A percentile compares a stretch with the other conserved stretches of the same genome.
phyloP scores from a whole-genome alignment of 2,329 filamentous ascomycete species.

The Rutstroemia sydowiana region DNA sequence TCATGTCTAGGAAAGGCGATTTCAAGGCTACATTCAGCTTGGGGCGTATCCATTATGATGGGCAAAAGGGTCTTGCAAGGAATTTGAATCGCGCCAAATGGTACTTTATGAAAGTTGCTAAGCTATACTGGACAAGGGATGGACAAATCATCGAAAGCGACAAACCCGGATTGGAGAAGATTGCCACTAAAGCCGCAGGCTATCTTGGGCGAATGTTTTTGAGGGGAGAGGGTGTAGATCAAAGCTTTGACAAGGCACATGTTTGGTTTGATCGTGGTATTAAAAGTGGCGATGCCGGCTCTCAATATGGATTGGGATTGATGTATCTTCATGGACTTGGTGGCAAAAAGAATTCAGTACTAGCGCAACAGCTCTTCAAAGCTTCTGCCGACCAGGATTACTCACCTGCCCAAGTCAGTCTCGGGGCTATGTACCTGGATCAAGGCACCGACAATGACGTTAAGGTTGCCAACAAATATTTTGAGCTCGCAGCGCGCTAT shows the following conservation, averaged over 20 bases:
- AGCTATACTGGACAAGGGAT: conserved; percentile 60
- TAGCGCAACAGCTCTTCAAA: conserved; percentile 57
- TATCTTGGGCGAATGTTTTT: conserved; percentile 67
- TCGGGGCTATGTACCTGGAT: conserved; percentile 63
- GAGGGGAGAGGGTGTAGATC: conserved; percentile 61
- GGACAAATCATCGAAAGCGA: conserved; percentile 52
- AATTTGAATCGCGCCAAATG: conserved; percentile 57
- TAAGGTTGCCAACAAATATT: conserved; percentile 52
- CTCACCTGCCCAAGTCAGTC: conserved; percentile 56
- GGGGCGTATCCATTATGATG: conserved; percentile 64
- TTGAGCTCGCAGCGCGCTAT: conserved; percentile 61
- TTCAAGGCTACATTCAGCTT: conserved; percentile 62
- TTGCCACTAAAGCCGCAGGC: conserved; percentile 62
- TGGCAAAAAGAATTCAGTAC: conserved; percentile 51
- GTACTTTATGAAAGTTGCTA: conserved; percentile 61
- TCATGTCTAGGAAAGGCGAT: conserved; percentile 69
- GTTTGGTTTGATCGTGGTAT: conserved; percentile 64
- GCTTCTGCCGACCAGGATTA: conserved; percentile 62
- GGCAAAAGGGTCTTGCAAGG: conserved; percentile 50
- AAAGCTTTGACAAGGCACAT: conserved; percentile 55
- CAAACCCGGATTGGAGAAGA: conserved; percentile 50
- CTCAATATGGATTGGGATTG: conserved; percentile 61
- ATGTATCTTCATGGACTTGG: conserved; percentile 65
- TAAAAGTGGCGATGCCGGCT: conserved; percentile 55
- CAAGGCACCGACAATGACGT: conserved; percentile 46